phyloP scores from a whole-genome alignment of 2,329 filamentous ascomycete genomes.

The Coniochaeta ligniaria region DNA sequence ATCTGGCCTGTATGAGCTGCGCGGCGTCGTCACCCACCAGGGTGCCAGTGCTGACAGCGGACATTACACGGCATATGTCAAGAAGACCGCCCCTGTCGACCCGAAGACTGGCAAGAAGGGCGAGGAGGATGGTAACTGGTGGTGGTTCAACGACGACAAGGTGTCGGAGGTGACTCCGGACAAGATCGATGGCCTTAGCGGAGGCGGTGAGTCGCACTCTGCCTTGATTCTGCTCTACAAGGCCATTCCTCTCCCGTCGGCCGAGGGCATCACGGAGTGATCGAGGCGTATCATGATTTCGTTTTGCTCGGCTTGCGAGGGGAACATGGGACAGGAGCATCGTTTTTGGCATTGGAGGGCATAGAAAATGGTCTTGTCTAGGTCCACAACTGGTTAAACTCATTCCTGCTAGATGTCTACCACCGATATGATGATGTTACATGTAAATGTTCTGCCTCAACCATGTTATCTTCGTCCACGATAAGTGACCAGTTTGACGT shows the following conservation, averaged over 20 bases:
- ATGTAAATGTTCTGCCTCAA: neutral
- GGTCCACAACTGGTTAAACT: neutral
- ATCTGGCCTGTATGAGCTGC: constrained; percentile 89
- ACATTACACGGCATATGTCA: constrained; percentile 96
- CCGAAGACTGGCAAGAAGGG: constrained; percentile 68
- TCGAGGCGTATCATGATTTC: neutral
- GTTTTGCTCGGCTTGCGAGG: neutral
- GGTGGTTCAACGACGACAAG: constrained; percentile 99
- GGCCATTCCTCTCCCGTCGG: constrained; percentile 60
- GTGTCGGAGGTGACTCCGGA: constrained; percentile 87
- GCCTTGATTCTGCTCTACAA: constrained; percentile 75
- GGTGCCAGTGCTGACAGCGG: constrained; percentile 94
- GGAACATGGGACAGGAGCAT: neutral
- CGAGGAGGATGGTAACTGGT: constrained; percentile 91
- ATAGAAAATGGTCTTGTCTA: neutral
- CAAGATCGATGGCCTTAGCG: constrained; percentile 83
- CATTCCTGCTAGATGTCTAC: neutral
- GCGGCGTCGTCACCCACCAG: constrained; percentile 92
- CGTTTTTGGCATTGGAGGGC: neutral
- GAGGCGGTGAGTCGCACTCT: constrained; percentile 82
- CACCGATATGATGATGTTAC: neutral
- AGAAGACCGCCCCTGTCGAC: constrained; percentile 73
- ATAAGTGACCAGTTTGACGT: neutral
- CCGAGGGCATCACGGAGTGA: constrained; percentile 35
- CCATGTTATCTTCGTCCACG: neutral